Evolutionary conservation across 202 grass and related monocot genomes (phyloP), one percentile per base, ranked within the genome.

Genomic region (Schoenoplectus tabernaemontani): DNA sequence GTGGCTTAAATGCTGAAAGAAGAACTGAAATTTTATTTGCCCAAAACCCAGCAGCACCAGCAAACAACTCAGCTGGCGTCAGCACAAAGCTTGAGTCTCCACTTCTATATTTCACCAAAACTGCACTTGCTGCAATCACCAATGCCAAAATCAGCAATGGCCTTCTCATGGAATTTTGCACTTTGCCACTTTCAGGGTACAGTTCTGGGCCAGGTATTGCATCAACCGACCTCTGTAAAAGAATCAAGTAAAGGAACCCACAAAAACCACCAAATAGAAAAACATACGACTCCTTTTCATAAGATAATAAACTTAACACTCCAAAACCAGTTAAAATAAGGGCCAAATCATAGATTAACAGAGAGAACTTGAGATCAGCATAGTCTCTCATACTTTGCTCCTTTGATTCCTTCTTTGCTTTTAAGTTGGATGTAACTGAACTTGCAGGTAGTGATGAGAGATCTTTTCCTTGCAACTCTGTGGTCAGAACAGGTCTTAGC

Each of bases 171-270:
- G 87, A 87, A 63, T 73, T 60, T 76, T 44, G 83, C 28, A 74
- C 26, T 1, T 84, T 77, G n/a, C 56, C 42, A 48, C 57, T 78
- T 69, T 88, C 82, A 44, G 89, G 77, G 62, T 84, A 24, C 4
- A 82, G 82, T 81, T n/a, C 77, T 23, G 86, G 66, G 28, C 58
- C 62, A 1, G 86, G 86, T 51, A 98, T 86, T 56, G 85, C 86
- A 63, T 94, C 89, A 0, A 89, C 95, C 2, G 89, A 94, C 60
- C 81, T 90, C 71, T 98, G 89, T 20, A 94, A 82, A 10, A 92
- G 66, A 76, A 98, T 60, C 9, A 98, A 68, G 81, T 98, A 92
- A 51, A 97, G 74, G 69, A 94, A 94, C 30, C 95, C 95, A 86
- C 86, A 86, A 60, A 92, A 82, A 33, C 95, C 89, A 22, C 95